Base-by-base conservation (phyloP, 805 yeast species). In the Schwanniomyces sp. region DNA sequence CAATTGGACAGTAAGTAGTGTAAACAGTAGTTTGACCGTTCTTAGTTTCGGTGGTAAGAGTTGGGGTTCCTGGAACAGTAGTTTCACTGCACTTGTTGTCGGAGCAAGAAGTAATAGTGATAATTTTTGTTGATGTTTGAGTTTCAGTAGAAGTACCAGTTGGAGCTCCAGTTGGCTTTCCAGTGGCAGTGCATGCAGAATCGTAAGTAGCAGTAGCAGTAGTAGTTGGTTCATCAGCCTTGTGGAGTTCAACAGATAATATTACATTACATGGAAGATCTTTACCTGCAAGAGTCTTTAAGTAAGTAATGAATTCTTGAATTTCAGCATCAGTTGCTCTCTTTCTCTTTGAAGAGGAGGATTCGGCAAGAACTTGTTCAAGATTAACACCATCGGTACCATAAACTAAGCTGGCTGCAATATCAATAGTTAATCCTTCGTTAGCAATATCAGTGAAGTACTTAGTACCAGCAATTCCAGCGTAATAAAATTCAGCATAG, bases 101-200 rank as follows among this genome's bases (percentile, higher is more conserved):
- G 6, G 58, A 46, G 52, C 77, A 72, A 12, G 74, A 66, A 36
- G 77, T 69, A 43, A 66, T 55, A 17, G 72, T 67, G n/a, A 68
- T 41, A 16, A 63, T 61, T 14, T 67, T 61, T 28, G 69, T 60
- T 2, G 56, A 47, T 5, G 48, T 48, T 26, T 48, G 40, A 47
- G 55, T 49, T 34, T 46, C 45, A 40, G 58, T 52, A 5, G 45
- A 10, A 41, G 29, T 17, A n/a, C 40, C 12, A 6, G 45, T 29
- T 10, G 40, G 27, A 27, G 25, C 5, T 7, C 18, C 14, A 2
- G 34, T 41, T n/a, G n/a, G n/a, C n/a, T n/a, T n/a, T n/a, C n/a
- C n/a, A n/a, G n/a, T n/a, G n/a, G n/a, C n/a, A 17, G 34, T 30
- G 37, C 42, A 36, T n/a, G 51, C 42, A 14, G 52, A 16, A 50